Conservation (phyloP, 2,329 filamentous ascomycete species). For the Cephalotrichum gorgonifer region DNA sequence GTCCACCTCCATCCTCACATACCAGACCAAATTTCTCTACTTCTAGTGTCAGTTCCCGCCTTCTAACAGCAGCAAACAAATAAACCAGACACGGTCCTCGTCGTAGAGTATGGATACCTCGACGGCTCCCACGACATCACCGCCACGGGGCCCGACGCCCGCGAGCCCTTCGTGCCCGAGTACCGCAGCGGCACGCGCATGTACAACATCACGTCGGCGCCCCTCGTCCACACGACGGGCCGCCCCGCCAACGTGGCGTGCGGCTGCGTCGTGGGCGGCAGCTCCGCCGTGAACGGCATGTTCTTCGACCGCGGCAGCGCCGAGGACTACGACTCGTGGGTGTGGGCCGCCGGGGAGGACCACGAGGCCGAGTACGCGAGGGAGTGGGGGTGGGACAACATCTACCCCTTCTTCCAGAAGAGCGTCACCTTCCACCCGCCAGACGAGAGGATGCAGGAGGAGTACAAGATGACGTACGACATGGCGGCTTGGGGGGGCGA, state of each 20-base stretch:
- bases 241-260: slow-evolving; percentile 7
- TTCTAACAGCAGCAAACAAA: not conserved
- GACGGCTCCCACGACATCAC: slow-evolving; percentile 8
- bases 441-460: slow-evolving; percentile 8
- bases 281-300: slow-evolving; percentile 11
- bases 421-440: slow-evolving; percentile 11
- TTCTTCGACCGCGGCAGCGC: slow-evolving; percentile 7
- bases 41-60: too few relatives aligned
- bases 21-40: too few relatives aligned
- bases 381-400: slow-evolving; percentile 6
- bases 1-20: too few relatives aligned
- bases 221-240: slow-evolving; percentile 11
- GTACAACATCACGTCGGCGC: slow-evolving; percentile 16
- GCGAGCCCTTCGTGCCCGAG: not conserved
- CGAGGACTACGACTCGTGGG: slow-evolving; percentile 11
- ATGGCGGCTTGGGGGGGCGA: slow-evolving; percentile 8
- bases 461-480: slow-evolving; percentile 17
- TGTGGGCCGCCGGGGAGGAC: slow-evolving; percentile 8
- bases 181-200: slow-evolving; percentile 11
- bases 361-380: slow-evolving; percentile 1
- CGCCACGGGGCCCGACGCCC: slow-evolving; percentile 5
- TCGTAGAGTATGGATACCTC: slow-evolving; percentile 12
- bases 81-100: slow-evolving; percentile 10
- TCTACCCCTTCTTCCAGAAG: slow-evolving; percentile 10
- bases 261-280: slow-evolving; percentile 8